Percentiles rank a stretch among this genome's conserved stretches.
Conservation (phyloP, 106 monocot species). For the Cymbidium sinense region DNA sequence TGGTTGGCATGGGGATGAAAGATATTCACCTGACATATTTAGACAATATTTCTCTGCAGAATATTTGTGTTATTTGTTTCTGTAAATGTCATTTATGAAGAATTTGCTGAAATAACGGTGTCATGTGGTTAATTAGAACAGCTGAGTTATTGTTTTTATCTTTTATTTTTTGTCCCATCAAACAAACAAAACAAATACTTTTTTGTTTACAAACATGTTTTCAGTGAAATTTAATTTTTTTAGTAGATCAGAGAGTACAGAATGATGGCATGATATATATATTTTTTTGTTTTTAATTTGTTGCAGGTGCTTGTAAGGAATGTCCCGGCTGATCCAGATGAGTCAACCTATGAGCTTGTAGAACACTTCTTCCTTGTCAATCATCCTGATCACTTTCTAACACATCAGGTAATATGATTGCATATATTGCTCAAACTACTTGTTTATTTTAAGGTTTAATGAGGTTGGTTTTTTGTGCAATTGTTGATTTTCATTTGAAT, state of each 20-base stretch:
- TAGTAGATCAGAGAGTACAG: neutral
- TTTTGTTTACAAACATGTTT: neutral
- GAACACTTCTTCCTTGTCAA: conserved; percentile 98
- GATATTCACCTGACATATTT: too few relatives aligned
- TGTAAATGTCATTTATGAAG: too few relatives aligned
- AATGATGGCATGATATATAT: neutral
- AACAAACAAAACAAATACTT: neutral
- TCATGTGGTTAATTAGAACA: too few relatives aligned
- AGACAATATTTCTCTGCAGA: too few relatives aligned
- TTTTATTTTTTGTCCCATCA: neutral
- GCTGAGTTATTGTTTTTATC: too few relatives aligned
- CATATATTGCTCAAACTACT: neutral
- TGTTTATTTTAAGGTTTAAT: neutral
- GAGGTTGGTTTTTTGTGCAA: neutral
- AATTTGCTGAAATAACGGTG: too few relatives aligned
- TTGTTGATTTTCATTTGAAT: neutral
- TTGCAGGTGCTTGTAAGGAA: conserved; percentile 83
- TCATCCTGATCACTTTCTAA: conserved; percentile 86
- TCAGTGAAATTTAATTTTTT: neutral
- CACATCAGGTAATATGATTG: conserved; percentile 60
- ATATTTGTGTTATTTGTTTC: too few relatives aligned
- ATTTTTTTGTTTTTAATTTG: conserved; percentile 1
- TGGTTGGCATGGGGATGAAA: too few relatives aligned
- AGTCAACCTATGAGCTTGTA: conserved; percentile 82
- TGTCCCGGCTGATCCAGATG: conserved; percentile 87